These are phyloP conservation scores for Exsudoporus floridanus DNA, from an alignment of 1,284 basidiomycete genomes.

Conservation along the genomic window DNA sequence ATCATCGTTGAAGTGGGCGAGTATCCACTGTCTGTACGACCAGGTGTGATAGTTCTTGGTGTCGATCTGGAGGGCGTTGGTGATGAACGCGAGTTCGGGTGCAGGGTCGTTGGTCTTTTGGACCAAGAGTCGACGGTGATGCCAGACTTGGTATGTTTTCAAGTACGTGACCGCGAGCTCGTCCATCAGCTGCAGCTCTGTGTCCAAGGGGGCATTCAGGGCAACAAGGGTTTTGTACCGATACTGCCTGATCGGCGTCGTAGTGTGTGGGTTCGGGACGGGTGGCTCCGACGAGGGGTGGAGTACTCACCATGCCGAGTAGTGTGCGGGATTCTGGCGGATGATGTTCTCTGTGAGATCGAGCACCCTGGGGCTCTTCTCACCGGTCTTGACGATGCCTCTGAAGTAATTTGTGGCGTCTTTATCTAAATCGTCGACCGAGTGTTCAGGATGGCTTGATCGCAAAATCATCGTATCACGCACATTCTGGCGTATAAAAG, in stretches of 20 bases:
- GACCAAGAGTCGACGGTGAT: slow-evolving; percentile 86
- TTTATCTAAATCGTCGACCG: slow-evolving; percentile 57
- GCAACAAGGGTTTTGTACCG: slow-evolving; percentile 81
- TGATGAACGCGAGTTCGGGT: slow-evolving; percentile 79
- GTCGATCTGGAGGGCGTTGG: slow-evolving; percentile 67
- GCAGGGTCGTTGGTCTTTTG: slow-evolving; percentile 52
- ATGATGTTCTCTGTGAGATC: slow-evolving; percentile 86
- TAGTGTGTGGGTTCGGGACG: neutral
- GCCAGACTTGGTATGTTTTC: slow-evolving; percentile 98
- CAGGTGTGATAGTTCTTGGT: slow-evolving; percentile 96
- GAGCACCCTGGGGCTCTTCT: slow-evolving; percentile 78
- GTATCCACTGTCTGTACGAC: slow-evolving; percentile 90
- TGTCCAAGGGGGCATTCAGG: slow-evolving; percentile 62
- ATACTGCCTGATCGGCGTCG: slow-evolving; percentile 71
- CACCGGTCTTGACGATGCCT: slow-evolving; percentile 71
- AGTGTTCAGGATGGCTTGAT: slow-evolving; percentile 7
- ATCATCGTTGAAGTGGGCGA: slow-evolving; percentile 76
- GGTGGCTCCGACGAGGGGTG: slow-evolving; percentile 1
- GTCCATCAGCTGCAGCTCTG: slow-evolving; percentile 82
- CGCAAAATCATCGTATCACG: slow-evolving; percentile 35
- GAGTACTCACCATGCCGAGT: slow-evolving; percentile 80
- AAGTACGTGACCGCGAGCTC: slow-evolving; percentile 77
- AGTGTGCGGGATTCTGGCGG: slow-evolving; percentile 87
- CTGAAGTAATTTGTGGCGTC: slow-evolving; percentile 93
- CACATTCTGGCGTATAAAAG: slow-evolving; percentile 84